Percentiles rank a stretch among this genome's conserved stretches.
These are phyloP conservation scores for Pseudopithomyces maydicus DNA, from an alignment of 2,329 filamentous ascomycete genomes.

Conservation along the genomic window DNA sequence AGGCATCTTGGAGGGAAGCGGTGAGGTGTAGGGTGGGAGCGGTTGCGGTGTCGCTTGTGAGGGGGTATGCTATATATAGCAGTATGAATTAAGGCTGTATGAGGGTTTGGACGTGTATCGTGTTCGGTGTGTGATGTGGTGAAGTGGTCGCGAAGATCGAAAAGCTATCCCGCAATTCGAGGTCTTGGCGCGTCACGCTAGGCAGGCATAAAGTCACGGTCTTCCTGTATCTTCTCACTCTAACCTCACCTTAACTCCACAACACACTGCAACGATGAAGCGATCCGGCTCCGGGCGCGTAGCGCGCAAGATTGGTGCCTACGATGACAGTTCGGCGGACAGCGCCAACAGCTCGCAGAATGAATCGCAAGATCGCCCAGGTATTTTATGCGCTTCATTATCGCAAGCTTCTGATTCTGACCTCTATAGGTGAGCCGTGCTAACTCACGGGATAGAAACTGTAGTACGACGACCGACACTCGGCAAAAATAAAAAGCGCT, in stretches of 20 bases:
- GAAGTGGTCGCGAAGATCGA: not conserved
- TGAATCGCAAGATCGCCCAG: constrained; percentile 41
- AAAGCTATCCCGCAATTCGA: constrained; percentile 5
- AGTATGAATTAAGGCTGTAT: not conserved
- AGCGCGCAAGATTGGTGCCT: constrained; percentile 76
- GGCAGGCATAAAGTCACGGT: not conserved
- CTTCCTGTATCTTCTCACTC: not conserved
- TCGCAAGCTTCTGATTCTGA: constrained; percentile 33
- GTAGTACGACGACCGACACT: constrained; percentile 59
- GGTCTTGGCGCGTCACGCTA: constrained; percentile 4
- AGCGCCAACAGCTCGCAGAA: constrained; percentile 36
- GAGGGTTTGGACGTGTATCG: not conserved
- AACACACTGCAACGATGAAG: constrained; percentile 52
- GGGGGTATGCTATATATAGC: not conserved
- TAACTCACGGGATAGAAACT: constrained; percentile 53
- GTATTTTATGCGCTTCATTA: constrained; percentile 44
- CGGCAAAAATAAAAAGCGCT: constrained; percentile 70
- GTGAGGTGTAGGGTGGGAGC: not conserved
- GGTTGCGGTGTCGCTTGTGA: not conserved
- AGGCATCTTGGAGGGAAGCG: constrained; percentile 71
- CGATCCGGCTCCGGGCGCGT: constrained; percentile 66
- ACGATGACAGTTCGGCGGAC: constrained; percentile 59
- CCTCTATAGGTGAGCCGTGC: constrained; percentile 46
- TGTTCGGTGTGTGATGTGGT: not conserved
- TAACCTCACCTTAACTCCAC: not conserved